Evolutionary conservation across 1,139 yeast species (phyloP).

Genomic region (Blastobotrys indianensis): DNA sequence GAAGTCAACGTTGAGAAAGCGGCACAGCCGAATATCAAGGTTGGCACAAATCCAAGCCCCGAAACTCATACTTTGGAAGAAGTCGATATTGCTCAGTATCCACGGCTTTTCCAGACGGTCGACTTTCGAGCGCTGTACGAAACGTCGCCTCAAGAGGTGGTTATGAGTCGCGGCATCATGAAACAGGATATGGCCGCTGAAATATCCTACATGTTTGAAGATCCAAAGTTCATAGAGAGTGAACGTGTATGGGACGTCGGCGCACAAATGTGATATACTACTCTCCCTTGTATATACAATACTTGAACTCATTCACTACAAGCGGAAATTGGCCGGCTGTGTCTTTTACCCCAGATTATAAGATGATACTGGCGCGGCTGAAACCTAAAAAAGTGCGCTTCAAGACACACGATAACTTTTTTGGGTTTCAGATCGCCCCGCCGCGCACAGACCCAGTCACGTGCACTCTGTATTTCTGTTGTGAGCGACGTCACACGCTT

Average conservation of each 20-base stretch:
- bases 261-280: no score
- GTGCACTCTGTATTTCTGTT: no score
- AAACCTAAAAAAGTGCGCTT: no score
- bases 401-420: no score
- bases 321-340: no score
- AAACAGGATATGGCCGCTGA: neutral
- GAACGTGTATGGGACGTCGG: slow-evolving; percentile 7
- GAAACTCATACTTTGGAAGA: neutral
- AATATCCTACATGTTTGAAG: slow-evolving; percentile 4
- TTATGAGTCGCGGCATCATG: neutral
- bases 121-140: neutral
- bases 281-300: no score
- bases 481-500: no score
- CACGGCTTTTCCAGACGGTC: slow-evolving; percentile 1
- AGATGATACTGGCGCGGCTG: no score
- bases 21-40: neutral
- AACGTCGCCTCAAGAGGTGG: neutral
- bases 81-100: slow-evolving; percentile 4
- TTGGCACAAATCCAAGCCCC: neutral
- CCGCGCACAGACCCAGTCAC: no score
- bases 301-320: no score
- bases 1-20: neutral
- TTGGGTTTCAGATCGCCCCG: no score
- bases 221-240: slow-evolving; percentile 7
- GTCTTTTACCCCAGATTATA: no score